Conservation (phyloP, 2,329 filamentous ascomycete genomes). For the Scortechinia acanthostroma region DNA sequence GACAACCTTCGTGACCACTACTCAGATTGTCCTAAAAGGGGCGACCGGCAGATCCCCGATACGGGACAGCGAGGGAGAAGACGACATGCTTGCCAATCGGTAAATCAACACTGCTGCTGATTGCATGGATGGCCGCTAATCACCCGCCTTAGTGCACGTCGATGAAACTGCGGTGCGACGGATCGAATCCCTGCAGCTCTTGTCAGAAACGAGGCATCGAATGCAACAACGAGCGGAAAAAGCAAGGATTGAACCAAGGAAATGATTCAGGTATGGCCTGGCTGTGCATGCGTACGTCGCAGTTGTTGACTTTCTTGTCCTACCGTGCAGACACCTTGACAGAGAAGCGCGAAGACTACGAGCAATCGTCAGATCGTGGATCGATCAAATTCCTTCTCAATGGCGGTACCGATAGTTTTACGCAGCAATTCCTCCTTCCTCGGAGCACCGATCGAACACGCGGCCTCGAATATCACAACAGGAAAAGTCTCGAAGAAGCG, state of each 20-base stretch:
- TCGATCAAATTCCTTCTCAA: conserved; percentile 36
- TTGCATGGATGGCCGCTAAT: conserved; percentile 3
- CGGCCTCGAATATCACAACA: conserved; percentile 22
- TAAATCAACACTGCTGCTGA: conserved; percentile 10
- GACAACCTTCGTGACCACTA: conserved; percentile 36
- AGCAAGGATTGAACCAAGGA: too few species aligned
- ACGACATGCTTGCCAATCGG: conserved; percentile 35
- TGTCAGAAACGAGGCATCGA: conserved; percentile 29
- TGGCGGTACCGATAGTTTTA: conserved; percentile 32
- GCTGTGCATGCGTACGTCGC: too few species aligned
- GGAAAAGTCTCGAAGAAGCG: conserved; percentile 10
- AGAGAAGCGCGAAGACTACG: conserved; percentile 10
- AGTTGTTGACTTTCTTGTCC: too few species aligned
- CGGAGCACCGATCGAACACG: conserved; percentile 24
- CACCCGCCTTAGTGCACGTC: conserved; percentile 25
- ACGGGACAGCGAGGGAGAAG: conserved; percentile 32
- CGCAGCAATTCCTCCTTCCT: conserved; percentile 30
- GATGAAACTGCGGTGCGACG: conserved; percentile 36
- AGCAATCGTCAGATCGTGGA: conserved; percentile 26
- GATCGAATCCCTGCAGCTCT: conserved; percentile 28
- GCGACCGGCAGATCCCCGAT: conserved; percentile 30
- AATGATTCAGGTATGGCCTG: too few species aligned
- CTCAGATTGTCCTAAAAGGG: conserved; percentile 26
- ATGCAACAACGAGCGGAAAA: conserved; percentile 16
- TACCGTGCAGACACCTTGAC: too few species aligned